Conservation (phyloP, 169 alveolate species). For the Babesia bovis region DNA sequence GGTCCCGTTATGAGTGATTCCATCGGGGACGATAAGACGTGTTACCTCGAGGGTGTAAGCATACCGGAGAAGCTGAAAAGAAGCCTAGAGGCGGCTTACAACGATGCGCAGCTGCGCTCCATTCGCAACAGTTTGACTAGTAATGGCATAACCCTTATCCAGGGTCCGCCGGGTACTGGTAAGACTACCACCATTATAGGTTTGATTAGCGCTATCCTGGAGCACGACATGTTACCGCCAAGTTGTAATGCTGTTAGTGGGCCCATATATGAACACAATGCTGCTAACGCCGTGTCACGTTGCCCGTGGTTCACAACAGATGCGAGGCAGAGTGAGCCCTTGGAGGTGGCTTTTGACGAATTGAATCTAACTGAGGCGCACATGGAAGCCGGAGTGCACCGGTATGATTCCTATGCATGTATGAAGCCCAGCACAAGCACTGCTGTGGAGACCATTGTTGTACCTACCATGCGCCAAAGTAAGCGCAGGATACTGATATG, state of each 20-base stretch:
- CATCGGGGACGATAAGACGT: not conserved
- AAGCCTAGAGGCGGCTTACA: conserved; percentile 60
- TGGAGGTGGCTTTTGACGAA: conserved; percentile 40
- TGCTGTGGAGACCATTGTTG: conserved; percentile 21
- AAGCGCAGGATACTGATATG: conserved; percentile 89
- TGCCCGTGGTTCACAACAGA: not conserved
- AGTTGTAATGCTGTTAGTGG: too few relatives aligned
- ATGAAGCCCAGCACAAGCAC: conserved; percentile 3
- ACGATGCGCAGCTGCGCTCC: conserved; percentile 73
- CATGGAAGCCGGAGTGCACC: not conserved
- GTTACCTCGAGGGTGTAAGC: conserved; percentile 10
- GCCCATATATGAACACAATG: conserved; percentile 9
- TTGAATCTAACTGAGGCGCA: conserved; percentile 13
- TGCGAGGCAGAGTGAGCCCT: not conserved
- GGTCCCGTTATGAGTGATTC: not conserved
- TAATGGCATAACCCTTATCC: conserved; percentile 90
- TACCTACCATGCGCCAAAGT: conserved; percentile 28
- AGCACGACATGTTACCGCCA: conserved; percentile 14
- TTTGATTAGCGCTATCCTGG: conserved; percentile 83
- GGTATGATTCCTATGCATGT: conserved; percentile 45
- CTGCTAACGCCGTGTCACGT: not conserved
- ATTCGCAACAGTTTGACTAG: conserved; percentile 69
- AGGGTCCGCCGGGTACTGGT: conserved; percentile 99
- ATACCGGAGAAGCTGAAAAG: conserved; percentile 67
- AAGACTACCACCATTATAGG: conserved; percentile 95